Evolutionary conservation across 1,139 yeast genomes (phyloP).

Genomic region (Saccharomyces uvarum): DNA sequence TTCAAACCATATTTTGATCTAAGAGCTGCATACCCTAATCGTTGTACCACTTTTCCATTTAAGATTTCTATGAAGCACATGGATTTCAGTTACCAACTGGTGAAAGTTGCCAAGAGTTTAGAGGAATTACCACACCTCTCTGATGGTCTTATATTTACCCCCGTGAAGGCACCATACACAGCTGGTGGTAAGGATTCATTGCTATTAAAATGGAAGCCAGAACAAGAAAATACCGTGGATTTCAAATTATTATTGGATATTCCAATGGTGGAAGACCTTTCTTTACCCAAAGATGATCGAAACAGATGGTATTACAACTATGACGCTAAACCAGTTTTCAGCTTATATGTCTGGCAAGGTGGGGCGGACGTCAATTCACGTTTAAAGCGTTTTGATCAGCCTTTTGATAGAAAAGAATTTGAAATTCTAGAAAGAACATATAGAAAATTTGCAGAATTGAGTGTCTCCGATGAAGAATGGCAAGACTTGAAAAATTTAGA

Average conservation of each 20-base stretch:
- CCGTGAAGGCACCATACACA: conserved; percentile 78
- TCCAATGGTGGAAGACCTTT: conserved; percentile 58
- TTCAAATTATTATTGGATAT: conserved; percentile 68
- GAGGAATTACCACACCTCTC: conserved; percentile 77
- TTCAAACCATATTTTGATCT: conserved; percentile 74
- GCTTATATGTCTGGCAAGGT: conserved; percentile 77
- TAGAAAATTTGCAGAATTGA: conserved; percentile 58
- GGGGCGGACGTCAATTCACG: conserved; percentile 32
- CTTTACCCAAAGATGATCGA: conserved; percentile 62
- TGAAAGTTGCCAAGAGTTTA: conserved; percentile 65
- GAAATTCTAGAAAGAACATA: conserved; percentile 42
- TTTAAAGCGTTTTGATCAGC: conserved; percentile 27
- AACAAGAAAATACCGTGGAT: conserved; percentile 89
- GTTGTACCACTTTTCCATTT: conserved; percentile 73
- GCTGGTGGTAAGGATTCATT: conserved; percentile 76
- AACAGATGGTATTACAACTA: conserved; percentile 72
- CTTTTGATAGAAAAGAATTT: conserved; percentile 29
- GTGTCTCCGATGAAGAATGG: conserved; percentile 73
- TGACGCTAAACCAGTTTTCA: conserved; percentile 65
- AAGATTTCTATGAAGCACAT: conserved; percentile 78
- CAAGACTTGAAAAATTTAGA: conserved; percentile 55
- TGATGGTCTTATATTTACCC: conserved; percentile 91
- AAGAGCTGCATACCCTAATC: conserved; percentile 61
- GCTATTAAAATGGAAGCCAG: conserved; percentile 91
- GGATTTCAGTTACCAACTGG: conserved; percentile 75